Percentiles rank a stretch among this genome's conserved stretches.
phyloP scores from a whole-genome alignment of 2,329 filamentous ascomycete genomes.

The Scleromitrula shiraiana region DNA sequence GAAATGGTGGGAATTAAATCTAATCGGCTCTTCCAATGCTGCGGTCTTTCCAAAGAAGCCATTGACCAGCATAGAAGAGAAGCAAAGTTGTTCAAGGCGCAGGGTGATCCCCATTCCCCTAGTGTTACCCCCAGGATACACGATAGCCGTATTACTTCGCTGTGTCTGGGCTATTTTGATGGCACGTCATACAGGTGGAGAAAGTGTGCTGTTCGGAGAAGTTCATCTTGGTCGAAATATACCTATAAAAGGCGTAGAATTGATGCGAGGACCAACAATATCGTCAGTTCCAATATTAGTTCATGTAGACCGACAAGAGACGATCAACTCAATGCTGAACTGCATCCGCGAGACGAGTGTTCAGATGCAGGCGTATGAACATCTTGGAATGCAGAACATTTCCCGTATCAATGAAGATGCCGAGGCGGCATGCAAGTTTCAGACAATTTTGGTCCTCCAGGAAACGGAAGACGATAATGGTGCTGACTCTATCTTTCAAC shows the following conservation, averaged over 20 bases:
- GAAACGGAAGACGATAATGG: too few species aligned
- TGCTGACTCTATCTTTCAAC: too few species aligned
- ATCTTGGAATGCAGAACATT: neutral
- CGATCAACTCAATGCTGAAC: neutral
- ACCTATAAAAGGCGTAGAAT: slow-evolving; percentile 30
- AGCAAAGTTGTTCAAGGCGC: neutral
- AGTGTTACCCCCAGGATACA: too few species aligned
- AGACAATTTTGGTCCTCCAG: too few species aligned
- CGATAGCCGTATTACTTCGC: slow-evolving; percentile 28
- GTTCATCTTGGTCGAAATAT: slow-evolving; percentile 37
- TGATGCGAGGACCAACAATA: slow-evolving; percentile 35
- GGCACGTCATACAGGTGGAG: slow-evolving; percentile 21
- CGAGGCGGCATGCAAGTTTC: neutral
- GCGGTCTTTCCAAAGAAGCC: slow-evolving; percentile 38
- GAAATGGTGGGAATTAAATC: slow-evolving; percentile 39
- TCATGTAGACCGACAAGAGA: slow-evolving; percentile 16
- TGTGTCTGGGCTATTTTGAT: slow-evolving; percentile 37
- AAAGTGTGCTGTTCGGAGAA: slow-evolving; percentile 17
- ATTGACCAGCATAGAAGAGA: neutral
- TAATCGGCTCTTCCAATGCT: slow-evolving; percentile 40
- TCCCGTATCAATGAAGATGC: neutral
- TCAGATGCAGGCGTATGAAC: slow-evolving; percentile 15
- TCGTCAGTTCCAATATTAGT: slow-evolving; percentile 34
- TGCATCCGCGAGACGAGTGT: slow-evolving; percentile 25
- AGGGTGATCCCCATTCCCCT: slow-evolving; percentile 26